Percentiles rank a stretch among this genome's conserved stretches.
phyloP scores from a whole-genome alignment of 2,329 filamentous ascomycete genomes.

The Hypoxylon sp. region DNA sequence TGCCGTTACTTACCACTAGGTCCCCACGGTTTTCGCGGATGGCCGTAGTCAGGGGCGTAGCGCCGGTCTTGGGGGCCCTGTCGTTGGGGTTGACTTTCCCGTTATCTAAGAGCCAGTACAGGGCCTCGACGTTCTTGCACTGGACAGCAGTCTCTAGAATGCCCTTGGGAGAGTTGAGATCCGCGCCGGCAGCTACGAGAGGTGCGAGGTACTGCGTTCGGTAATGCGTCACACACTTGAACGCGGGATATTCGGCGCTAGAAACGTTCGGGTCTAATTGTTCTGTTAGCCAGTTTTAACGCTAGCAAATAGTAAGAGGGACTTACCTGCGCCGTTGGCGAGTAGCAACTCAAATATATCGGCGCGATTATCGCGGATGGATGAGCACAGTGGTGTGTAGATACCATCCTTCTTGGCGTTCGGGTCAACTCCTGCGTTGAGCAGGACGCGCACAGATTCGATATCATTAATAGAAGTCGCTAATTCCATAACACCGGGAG shows the following conservation, averaged over 20 bases:
- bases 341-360: constrained; percentile 72
- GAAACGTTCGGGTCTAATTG: constrained; percentile 67
- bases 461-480: constrained; percentile 72
- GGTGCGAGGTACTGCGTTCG: constrained; percentile 70
- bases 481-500: constrained; percentile 73
- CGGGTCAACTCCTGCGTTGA: constrained; percentile 69
- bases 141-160: constrained; percentile 74
- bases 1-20: constrained; percentile 62
- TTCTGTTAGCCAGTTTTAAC: background rate
- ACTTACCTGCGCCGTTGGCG: constrained; percentile 60
- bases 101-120: constrained; percentile 70
- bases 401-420: constrained; percentile 73
- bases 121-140: constrained; percentile 69
- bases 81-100: constrained; percentile 69
- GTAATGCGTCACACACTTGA: constrained; percentile 76
- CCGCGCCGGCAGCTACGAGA: constrained; percentile 69
- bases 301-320: background rate
- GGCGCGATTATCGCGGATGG: constrained; percentile 73
- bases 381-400: constrained; percentile 75
- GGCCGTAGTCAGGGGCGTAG: constrained; percentile 73
- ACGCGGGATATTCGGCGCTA: constrained; percentile 73
- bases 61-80: constrained; percentile 63
- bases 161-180: constrained; percentile 70
- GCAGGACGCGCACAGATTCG: constrained; percentile 68
- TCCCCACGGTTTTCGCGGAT: constrained; percentile 70